Percentiles rank a stretch among this genome's conserved stretches.
Evolutionary conservation across 1,284 basidiomycete genomes (phyloP).

Genomic region (Agroathelia rolfsii): DNA sequence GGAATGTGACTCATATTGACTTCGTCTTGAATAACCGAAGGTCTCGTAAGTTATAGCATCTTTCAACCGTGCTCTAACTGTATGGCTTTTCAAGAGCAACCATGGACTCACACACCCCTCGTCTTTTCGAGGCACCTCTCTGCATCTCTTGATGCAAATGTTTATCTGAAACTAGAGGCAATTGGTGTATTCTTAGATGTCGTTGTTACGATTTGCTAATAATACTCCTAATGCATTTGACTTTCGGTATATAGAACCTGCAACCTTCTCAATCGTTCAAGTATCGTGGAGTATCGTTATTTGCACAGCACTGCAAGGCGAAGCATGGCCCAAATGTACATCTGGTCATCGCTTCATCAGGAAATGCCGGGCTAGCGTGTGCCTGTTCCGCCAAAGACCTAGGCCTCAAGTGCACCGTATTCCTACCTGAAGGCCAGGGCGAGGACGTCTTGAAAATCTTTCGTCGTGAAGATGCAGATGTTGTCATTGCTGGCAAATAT

Average conservation of each 20-base stretch:
- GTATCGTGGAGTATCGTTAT: slow-evolving; percentile 57
- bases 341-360: slow-evolving; percentile 59
- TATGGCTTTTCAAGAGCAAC: too few species aligned
- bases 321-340: slow-evolving; percentile 43
- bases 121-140: slow-evolving; percentile 49
- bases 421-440: slow-evolving; percentile 43
- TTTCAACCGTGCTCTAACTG: too few species aligned
- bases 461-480: slow-evolving; percentile 40
- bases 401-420: slow-evolving; percentile 53
- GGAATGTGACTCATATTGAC: too few species aligned
- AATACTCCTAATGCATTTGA: slow-evolving; percentile 2
- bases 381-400: slow-evolving; percentile 51
- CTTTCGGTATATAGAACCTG: slow-evolving; percentile 36
- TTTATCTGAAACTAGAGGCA: slow-evolving; percentile 63
- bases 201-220: slow-evolving; percentile 1
- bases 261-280: slow-evolving; percentile 72
- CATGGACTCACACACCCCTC: slow-evolving; percentile 58
- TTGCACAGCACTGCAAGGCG: slow-evolving; percentile 40
- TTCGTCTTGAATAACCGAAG: too few species aligned
- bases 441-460: slow-evolving; percentile 40
- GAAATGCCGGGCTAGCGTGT: slow-evolving; percentile 64
- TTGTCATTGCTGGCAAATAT: slow-evolving; percentile 41
- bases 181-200: slow-evolving; percentile 11
- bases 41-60: too few species aligned
- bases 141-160: slow-evolving; percentile 35